Percentiles rank a stretch among this genome's conserved stretches.
Conservation (phyloP, 208 protist species). For the Crithidia sp. region DNA sequence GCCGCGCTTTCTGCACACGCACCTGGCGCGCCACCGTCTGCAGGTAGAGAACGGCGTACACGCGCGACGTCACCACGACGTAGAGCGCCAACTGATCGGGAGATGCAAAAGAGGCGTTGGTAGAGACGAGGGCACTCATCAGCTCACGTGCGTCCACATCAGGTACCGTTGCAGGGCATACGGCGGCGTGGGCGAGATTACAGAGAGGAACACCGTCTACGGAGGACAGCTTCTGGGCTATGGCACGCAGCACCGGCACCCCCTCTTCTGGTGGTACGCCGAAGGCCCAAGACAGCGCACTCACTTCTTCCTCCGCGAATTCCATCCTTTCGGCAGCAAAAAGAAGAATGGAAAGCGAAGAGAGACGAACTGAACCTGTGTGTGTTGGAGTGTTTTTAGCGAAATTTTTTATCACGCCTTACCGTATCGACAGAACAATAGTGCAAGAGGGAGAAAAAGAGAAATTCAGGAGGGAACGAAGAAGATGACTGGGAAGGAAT, state of each 20-base stretch:
- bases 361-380: not conserved
- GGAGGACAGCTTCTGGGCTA: not conserved
- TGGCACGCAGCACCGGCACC: slow-evolving; percentile 5
- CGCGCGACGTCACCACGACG: slow-evolving; percentile 13
- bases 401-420: not conserved
- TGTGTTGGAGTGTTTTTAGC: too few relatives aligned
- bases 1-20: not conserved
- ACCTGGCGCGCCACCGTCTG: slow-evolving; percentile 22
- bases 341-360: not conserved
- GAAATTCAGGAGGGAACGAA: not conserved
- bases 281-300: slow-evolving; percentile 20
- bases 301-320: not conserved
- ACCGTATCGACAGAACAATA: not conserved
- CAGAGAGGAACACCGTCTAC: not conserved
- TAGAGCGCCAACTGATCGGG: slow-evolving; percentile 23
- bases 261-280: slow-evolving; percentile 7
- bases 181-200: not conserved
- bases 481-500: too few relatives aligned
- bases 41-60: slow-evolving; percentile 13
- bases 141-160: slow-evolving; percentile 21
- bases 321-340: not conserved
- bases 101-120: slow-evolving; percentile 10
- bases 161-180: not conserved
- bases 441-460: not conserved
- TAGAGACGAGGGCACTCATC: slow-evolving; percentile 21